Percentiles rank a stretch among this genome's conserved stretches.
Evolutionary conservation across 1,284 basidiomycete species (phyloP).

Genomic region (Trametes hirsuta): DNA sequence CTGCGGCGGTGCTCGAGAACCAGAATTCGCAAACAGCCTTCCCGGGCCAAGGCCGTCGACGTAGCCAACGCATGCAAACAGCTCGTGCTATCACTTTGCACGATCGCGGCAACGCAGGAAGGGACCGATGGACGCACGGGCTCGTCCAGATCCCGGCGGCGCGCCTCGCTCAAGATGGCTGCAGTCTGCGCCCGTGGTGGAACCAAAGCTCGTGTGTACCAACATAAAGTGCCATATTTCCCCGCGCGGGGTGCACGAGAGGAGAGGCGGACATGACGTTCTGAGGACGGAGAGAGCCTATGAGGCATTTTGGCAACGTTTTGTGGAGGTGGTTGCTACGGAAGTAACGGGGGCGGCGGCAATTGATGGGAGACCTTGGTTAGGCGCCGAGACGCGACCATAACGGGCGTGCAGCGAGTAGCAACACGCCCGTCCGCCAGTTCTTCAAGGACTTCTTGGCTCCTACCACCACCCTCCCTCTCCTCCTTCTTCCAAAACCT

Average conservation of each 20-base stretch:
- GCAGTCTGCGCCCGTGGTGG: no score
- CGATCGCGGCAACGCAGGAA: background rate
- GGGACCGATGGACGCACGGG: background rate
- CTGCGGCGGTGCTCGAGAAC: background rate
- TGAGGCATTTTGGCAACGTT: no score
- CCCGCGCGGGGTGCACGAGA: no score
- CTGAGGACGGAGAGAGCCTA: background rate
- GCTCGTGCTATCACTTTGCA: background rate
- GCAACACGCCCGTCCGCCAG: conserved; percentile 4
- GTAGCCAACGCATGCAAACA: background rate
- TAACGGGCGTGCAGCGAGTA: background rate
- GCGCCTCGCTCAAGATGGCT: no score
- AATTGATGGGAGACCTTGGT: background rate
- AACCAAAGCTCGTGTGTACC: no score
- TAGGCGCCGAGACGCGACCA: background rate
- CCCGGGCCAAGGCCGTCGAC: conserved; percentile 3
- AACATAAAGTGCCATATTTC: no score
- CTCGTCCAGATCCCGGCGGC: no score
- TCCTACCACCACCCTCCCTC: conserved; percentile 26
- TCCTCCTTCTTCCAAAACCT: conserved; percentile 31
- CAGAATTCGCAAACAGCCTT: background rate
- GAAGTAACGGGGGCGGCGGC: conserved; percentile 1
- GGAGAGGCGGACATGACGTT: background rate
- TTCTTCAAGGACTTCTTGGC: conserved; percentile 19
- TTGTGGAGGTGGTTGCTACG: conserved; percentile 14